Evolutionary conservation across 2,329 filamentous ascomycete genomes (phyloP), one percentile per base, ranked within the genome.

Genomic region (Xylariales sp.): DNA sequence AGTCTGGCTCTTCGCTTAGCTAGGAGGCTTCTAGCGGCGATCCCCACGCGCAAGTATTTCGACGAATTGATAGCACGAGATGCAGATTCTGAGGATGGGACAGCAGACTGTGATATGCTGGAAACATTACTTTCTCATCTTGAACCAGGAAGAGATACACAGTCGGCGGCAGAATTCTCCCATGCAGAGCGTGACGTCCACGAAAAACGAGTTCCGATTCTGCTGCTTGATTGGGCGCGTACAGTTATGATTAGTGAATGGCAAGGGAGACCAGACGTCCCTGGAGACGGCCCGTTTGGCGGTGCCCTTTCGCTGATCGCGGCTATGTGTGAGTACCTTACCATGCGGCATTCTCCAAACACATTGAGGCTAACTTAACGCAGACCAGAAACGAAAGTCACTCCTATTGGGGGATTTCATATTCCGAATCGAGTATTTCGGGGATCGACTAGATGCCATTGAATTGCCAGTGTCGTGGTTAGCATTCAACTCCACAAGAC

Each of bases 211-310:
- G 68, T 76, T 14, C 76, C 74, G 6, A 76, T 72, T 9, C 58
- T 80, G 12, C 64, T 79, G 5, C 62, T 88, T 19, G 84, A 88
- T 53, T 89, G 84, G 84, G 76, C 84, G 15, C 74, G 85, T 45
- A 81, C 83, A 0, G 74, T 93, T 1, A 76, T 95, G 54, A 64
- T 94, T 32, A 79, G 82, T 42, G 80, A 87, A 47, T 96, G 90
- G 90, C 77, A 91, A 55, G 86, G 88, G 0, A 78, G 78, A 41
- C 76, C 86, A 1, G 76, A 82, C 31, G 75, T 95, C 38, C 70
- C 79, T 3, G 80, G 77, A 41, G 82, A 85, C 53, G 80, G 83
- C 21, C 73, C 84, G 11, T 83, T 89, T 46, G 86, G 87, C 11
- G 85, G 87, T 39, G 88, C 88, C 6, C 65, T 96, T 29, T 79